Percentiles rank a stretch among this genome's conserved stretches.
Evolutionary conservation across 352 stramenopile genomes (phyloP).

Genomic region (Aphanomyces euteiches): DNA sequence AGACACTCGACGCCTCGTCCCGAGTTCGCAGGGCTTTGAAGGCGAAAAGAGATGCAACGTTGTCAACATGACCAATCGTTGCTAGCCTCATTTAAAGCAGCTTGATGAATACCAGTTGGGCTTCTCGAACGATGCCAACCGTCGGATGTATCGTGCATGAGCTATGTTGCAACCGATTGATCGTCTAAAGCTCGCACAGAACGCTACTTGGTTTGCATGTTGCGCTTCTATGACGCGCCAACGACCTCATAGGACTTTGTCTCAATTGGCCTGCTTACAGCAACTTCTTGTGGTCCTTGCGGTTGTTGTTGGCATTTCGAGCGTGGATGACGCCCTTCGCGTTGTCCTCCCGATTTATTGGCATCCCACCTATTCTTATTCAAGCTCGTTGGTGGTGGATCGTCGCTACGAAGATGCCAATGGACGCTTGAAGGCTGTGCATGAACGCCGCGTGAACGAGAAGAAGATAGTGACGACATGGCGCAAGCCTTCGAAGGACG

Average conservation of each 20-base stretch:
- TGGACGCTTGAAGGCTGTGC: constrained; percentile 71
- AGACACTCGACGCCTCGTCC: too few species aligned
- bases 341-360: constrained; percentile 67
- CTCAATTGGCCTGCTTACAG: too few species aligned
- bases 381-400: constrained; percentile 66
- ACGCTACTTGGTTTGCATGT: not conserved
- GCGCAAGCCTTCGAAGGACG: constrained; percentile 59
- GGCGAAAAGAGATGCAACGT: too few species aligned
- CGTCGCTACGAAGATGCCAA: constrained; percentile 80
- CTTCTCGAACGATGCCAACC: not conserved
- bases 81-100: too few species aligned
- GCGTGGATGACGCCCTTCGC: too few species aligned
- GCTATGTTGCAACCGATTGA: not conserved
- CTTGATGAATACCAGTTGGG: too few species aligned
- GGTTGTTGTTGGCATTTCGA: too few species aligned
- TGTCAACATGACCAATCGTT: too few species aligned
- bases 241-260: constrained; percentile 49
- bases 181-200: not conserved
- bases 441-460: constrained; percentile 63
- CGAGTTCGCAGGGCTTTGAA: too few species aligned
- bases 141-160: not conserved
- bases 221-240: not conserved
- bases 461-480: constrained; percentile 66
- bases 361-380: constrained; percentile 80
- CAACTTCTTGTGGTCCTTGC: too few species aligned